Evolutionary conservation across 208 protist genomes (phyloP), one percentile per base, ranked within the genome.

Genomic region (Phytomonas francai): DNA sequence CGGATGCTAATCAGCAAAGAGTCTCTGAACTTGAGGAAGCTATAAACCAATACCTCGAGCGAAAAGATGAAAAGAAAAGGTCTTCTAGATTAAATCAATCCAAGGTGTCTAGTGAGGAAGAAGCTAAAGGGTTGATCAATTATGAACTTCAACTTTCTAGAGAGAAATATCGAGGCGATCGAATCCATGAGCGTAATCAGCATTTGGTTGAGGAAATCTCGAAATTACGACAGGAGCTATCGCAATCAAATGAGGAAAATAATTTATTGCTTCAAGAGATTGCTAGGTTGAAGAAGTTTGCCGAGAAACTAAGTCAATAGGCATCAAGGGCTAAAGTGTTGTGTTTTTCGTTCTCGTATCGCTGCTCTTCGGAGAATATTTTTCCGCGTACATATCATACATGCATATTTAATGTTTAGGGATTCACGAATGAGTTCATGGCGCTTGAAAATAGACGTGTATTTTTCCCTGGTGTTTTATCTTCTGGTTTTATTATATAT

Each of bases 91-190:
- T 77, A 6, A 73, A 78, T 28, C 51, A 88, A 32, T 81, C 68
- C 56, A 70, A 45, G 19, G 63, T 65, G 32, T 81, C 62, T 30
- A 79, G 59, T 49, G 78, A 87, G 12, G 58, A 67, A 16, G 59
- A 83, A 16, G 79, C 81, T 54, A 74, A 75, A 8, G 84, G 83
- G 0, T 65, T 87, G 22, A 73, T 92, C 6, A 91, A 92, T 72
- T 90, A 95, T 68, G 89, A 95, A 70, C 71, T 92, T 25, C 84
- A 92, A 58, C 67, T 95, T 6, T 72, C 74, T 16, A 74, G 86
- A 4, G 89, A 91, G 61, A 74, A 79, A 16, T 64, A 61, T 12
- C 78, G 89, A 59, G 80, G 82, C 7, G 86, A 95, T 63, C 65
- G 74, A 19, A 72, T 77, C 22, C 80, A 91, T 42, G 74, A 88